Evolutionary conservation across 495 filamentous ascomycete species (phyloP), one percentile per base, ranked within the genome.

Genomic region (Zalerion maritima): DNA sequence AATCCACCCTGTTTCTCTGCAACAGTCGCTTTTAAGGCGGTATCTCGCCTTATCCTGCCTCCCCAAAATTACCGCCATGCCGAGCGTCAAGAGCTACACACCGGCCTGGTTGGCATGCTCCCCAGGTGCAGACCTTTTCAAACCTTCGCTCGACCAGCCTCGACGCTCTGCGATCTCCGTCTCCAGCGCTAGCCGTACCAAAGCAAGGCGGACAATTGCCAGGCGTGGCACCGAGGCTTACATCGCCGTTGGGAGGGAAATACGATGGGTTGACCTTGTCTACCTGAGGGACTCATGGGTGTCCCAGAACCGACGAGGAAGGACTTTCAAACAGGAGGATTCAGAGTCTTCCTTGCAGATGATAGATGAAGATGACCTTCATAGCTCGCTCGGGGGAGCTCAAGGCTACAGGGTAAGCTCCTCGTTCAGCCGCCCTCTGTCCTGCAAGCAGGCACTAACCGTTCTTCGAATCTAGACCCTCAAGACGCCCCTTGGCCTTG

Each of bases 261-360:
- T 94, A 21, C 64, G 83, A 45, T 94, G 85, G 85, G 72, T 76
- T 5, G 76, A 86, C 52, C 58, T 93, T 6, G 65, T 65, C 21
- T 61, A 67, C 34, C 52, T 93, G 31, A 86, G 84, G 51, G 73
- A 84, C 40, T 61, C 70, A 42, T 81, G 71, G 64, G 67, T 70
- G 36, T 42, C 58, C 5, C 37, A 33, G 25, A 38, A 28, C 40
- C 45, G 38, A 29, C 42, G 20, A 21, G 40, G 25, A 26, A 31
- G 31, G 14, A 49, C 40, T 6, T 34, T 49, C 31, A 55, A 53
- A 28, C 48, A 38, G 16, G 50, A 58, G 29, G 44, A 39, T 28
- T 34, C 54, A 6, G 39, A 34, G 3, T 42, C 24, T 30, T 47
- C 47, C 17, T 49, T 50, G 11, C 50, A 52, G 9, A 37, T 43